Base-by-base conservation (phyloP, 805 yeast species). In the Sugiyamaella qingdaonensis region DNA sequence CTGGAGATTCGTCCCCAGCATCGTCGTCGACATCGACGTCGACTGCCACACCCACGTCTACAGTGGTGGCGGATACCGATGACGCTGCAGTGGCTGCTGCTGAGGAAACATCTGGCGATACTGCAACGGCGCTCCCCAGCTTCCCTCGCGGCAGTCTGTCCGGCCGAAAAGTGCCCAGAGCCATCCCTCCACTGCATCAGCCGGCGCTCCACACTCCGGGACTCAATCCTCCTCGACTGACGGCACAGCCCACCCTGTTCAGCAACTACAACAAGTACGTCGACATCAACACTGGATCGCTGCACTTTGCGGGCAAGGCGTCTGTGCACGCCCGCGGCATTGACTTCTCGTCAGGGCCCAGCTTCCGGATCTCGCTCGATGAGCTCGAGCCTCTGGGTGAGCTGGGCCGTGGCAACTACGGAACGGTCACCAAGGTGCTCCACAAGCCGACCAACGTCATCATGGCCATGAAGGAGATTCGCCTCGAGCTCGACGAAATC, bases 381-480 rank as follows among this genome's bases (percentile, higher is more conserved):
- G 96, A 94, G 64, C 82, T 86, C 58, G 75, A 88, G 53, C 63
- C 63, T 31, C 60, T 70, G 19, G 95, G 86, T 49, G 98, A 92
- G 69, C 73, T 94, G 45, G 99, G 99, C 1, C 80, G 92, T 46
- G 99, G 99, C 9, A 94, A 94, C 71, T 94, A 94, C 69, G 99
- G 99, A 51, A 88, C 95, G 0, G 99, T 94, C 7, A 81, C 91
- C 19, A 91, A 90, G 69, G 99, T 92, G 2, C 72, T 88, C 43
- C 97, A 94, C 69, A 88, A 84, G 64, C 98, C 98, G 10, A 90
- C 96, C 0, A 87, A 89, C 18, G 86, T 92, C 16, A 71, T 83
- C 16, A 90, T 94, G 97, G 98, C 98, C 1, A 89, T 94, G 95
- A 94, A 94, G 69, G 98, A 94, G 68, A 96, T 94, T 44, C 76